Evolutionary conservation across 495 filamentous ascomycete genomes (phyloP), one percentile per base, ranked within the genome.

Genomic region (Hypoxylon fragiforme): DNA sequence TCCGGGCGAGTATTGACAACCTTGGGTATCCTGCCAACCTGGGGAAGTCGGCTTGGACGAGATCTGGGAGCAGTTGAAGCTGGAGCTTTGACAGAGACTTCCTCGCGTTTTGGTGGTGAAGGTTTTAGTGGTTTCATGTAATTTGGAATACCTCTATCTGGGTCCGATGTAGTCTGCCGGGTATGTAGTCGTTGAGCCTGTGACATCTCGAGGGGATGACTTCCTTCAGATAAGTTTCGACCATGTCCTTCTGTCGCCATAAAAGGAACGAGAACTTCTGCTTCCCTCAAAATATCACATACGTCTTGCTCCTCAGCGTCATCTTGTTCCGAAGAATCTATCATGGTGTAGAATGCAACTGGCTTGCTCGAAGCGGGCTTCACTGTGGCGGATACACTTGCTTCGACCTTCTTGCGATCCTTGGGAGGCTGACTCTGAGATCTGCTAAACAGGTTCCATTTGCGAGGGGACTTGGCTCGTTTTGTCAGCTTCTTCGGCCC

Each of bases 11-110:
- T 86, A 32, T 86, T 92, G 28, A 92, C 82, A 8, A 97, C 90
- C 59, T 85, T 85, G 15, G 92, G 92, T 53, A 97, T 97, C 7
- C 92, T 86, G 9, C 92, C 92, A 46, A 97, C 85, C 61, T 91
- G 92, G 30, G 85, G 82, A 20, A 96, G 73, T 50, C 79, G 70
- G 51, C 73, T 77, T 6, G 71, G 73, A 7, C 73, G 72, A 11
- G 48, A 57, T 20, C 52, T 48, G 3, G 58, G 34, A 11, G 42
- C n/a, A 13, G 42, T 41, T 21, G 44, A 36, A 21, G 49, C 14
- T 40, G 24, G 13, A n/a, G 47, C 14, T 2, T 19, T 56, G 6
- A 21, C 8, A 14, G 36, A 13, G 11, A 3, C 14, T 21, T 50
- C 30, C 11, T 51, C 50, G 16, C 18, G n/a, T 31, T 39, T 43